Evolutionary conservation across 148 eudicot genomes (phyloP).

Genomic region (Arctostaphylos glauca): DNA sequence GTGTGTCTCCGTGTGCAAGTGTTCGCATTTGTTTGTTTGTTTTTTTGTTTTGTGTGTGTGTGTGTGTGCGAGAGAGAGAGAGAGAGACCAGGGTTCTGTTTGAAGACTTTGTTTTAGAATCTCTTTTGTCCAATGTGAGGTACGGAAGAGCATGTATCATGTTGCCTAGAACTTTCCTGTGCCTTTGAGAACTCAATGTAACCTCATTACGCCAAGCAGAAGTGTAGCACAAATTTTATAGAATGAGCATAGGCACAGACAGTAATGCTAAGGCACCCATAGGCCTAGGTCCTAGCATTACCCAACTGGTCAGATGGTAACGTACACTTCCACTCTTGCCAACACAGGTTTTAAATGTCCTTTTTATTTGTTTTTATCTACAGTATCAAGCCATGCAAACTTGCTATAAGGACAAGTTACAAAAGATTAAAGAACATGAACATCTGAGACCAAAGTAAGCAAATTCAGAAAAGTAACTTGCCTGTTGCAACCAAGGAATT

Average conservation of each 20-base stretch:
- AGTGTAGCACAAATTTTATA: not conserved
- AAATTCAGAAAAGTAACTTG: conserved; percentile 22
- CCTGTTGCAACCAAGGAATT: conserved; percentile 92
- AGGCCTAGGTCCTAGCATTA: not conserved
- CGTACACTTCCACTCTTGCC: not conserved
- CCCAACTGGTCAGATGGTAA: not conserved
- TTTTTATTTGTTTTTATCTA: not conserved
- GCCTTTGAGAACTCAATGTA: not conserved
- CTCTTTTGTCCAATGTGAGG: not conserved
- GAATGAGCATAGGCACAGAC: not conserved
- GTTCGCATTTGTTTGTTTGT: not conserved
- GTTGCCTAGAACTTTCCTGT: not conserved
- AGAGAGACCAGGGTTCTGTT: not conserved
- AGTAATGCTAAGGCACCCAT: not conserved
- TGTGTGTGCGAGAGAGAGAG: not conserved
- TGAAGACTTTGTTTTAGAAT: not conserved
- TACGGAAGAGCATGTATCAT: not conserved
- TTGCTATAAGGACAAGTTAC: not conserved
- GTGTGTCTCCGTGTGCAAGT: not conserved
- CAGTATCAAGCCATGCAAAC: not conserved
- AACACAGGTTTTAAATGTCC: not conserved
- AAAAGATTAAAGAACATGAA: not conserved
- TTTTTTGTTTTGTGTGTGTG: not conserved
- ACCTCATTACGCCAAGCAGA: not conserved
- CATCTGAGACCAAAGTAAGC: not conserved